These are phyloP conservation scores for Hamamelis virginiana DNA, from an alignment of 164 flowering plant species.

Conservation along the genomic window DNA sequence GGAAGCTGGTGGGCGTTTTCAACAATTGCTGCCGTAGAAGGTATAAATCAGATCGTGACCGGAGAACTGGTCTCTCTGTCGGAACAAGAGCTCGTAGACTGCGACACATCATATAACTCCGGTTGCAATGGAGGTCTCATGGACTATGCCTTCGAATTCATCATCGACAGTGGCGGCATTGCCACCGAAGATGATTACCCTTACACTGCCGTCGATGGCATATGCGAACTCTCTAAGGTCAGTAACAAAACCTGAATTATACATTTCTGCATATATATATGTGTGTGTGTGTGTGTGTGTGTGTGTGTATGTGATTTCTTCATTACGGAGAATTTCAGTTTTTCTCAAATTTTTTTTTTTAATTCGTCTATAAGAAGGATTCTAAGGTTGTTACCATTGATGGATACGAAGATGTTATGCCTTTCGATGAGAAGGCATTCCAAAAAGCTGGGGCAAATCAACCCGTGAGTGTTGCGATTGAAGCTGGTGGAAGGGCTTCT, in stretches of 20 bases:
- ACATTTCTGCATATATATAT: no score
- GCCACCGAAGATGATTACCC: conserved; percentile 29
- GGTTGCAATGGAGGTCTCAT: no score
- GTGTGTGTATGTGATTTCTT: no score
- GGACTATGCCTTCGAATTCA: no score
- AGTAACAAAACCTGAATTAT: no score
- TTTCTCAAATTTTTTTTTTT: not conserved
- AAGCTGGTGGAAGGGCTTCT: conserved; percentile 27
- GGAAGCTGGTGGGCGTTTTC: conserved; percentile 52
- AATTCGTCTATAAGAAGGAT: conserved; percentile 28
- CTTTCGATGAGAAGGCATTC: conserved; percentile 24
- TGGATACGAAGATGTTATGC: conserved; percentile 32
- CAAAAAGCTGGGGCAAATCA: conserved; percentile 34
- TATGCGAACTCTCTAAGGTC: no score
- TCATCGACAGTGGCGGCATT: conserved; percentile 35
- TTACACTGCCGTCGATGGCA: conserved; percentile 24
- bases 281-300: no score
- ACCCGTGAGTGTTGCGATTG: no score
- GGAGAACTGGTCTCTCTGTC: conserved; percentile 33
- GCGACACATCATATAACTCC: conserved; percentile 26
- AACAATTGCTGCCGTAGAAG: conserved; percentile 38
- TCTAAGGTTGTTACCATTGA: conserved; percentile 23
- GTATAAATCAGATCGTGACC: conserved; percentile 34
- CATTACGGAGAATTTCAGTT: no score
- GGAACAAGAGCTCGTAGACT: conserved; percentile 43